Evolutionary conservation across 2,329 filamentous ascomycete genomes (phyloP).

Genomic region (Xylariales sp.): DNA sequence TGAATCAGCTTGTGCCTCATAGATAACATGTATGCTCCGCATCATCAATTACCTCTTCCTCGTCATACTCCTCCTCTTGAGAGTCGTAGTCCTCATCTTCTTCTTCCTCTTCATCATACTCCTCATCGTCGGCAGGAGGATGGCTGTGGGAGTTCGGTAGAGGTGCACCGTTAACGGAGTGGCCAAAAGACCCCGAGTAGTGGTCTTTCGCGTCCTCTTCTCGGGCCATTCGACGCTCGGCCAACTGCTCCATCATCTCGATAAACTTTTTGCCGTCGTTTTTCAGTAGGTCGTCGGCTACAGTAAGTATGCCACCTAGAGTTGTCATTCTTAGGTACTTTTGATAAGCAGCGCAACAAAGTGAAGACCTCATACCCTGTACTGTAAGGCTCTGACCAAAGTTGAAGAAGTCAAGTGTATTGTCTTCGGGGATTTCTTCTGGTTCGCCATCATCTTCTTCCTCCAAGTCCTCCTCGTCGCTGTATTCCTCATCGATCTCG

Average conservation of each 20-base stretch:
- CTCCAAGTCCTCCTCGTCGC: slow-evolving; percentile 38
- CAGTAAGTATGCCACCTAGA: slow-evolving; percentile 93
- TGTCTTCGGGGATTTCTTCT: slow-evolving; percentile 52
- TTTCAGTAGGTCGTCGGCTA: slow-evolving; percentile 96
- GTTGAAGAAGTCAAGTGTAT: slow-evolving; percentile 84
- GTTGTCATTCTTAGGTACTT: slow-evolving; percentile 27
- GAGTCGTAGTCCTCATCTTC: slow-evolving; percentile 60
- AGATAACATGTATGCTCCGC: no score
- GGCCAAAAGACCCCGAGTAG: slow-evolving; percentile 53
- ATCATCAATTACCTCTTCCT: slow-evolving; percentile 73
- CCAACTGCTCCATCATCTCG: slow-evolving; percentile 99
- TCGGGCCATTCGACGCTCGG: slow-evolving; percentile 93
- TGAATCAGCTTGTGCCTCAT: slow-evolving; percentile 15
- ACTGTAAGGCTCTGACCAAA: slow-evolving; percentile 97
- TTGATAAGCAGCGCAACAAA: slow-evolving; percentile 12
- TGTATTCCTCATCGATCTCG: slow-evolving; percentile 41
- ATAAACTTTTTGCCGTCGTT: slow-evolving; percentile 99
- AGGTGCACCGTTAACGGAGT: slow-evolving; percentile 56
- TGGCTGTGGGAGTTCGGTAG: slow-evolving; percentile 61
- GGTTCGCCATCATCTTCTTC: slow-evolving; percentile 48
- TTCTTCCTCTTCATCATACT: slow-evolving; percentile 62
- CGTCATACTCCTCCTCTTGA: slow-evolving; percentile 65
- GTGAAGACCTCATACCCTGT: slow-evolving; percentile 54
- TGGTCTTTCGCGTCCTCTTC: slow-evolving; percentile 80
- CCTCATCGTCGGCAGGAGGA: slow-evolving; percentile 71